Base-by-base conservation (phyloP, 495 filamentous ascomycete genomes). In the Hyaloscypha bicolor region DNA sequence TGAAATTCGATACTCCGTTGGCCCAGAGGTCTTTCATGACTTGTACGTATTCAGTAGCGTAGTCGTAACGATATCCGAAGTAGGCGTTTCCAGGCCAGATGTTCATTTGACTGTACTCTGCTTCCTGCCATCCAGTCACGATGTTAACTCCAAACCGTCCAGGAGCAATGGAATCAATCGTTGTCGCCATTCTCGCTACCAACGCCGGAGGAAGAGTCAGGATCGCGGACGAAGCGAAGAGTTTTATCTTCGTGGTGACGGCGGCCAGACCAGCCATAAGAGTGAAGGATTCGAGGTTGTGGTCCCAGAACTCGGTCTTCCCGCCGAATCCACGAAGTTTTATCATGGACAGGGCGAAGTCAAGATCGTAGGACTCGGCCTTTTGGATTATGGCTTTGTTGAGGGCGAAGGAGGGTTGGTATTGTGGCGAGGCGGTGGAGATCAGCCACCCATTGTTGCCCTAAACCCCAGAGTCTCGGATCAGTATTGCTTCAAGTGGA, bases 221-320 rank as follows among this genome's bases (percentile, higher is more conserved):
- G 22, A 76, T 73, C 5, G 75, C 75, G 4, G 74, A 52, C 1
- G 74, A 76, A 16, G 75, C 75, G 60, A 71, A 76, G n/a, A 84
- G 79, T 11, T 81, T 80, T 37, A 84, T 84, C 64, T 80, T 82
- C 3, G 78, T 70, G 0, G 80, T 84, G 8, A 82, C 78, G 2
- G 77, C 71, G 0, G 80, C 81, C 0, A 84, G 69, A 6, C 80
- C 82, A 2, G 81, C 81, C 67, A 84, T 79, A 1, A 83, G 73
- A 4, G 81, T 84, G 68, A 84, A 84, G 19, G 74, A 73, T 60
- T 77, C 75, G 57, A 76, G 68, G 37, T 72, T 73, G 57, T 76
- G 69, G 37, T 77, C 75, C 75, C 75, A 77, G 66, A 76, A 74
- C 62, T 74, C 72, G 62, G 66, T 73, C 64, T 76, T 74, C 8